Percentiles rank a stretch among this genome's conserved stretches.
These are phyloP conservation scores for Populus hybrid DNA, from an alignment of 441 rosid species.

Conservation along the genomic window DNA sequence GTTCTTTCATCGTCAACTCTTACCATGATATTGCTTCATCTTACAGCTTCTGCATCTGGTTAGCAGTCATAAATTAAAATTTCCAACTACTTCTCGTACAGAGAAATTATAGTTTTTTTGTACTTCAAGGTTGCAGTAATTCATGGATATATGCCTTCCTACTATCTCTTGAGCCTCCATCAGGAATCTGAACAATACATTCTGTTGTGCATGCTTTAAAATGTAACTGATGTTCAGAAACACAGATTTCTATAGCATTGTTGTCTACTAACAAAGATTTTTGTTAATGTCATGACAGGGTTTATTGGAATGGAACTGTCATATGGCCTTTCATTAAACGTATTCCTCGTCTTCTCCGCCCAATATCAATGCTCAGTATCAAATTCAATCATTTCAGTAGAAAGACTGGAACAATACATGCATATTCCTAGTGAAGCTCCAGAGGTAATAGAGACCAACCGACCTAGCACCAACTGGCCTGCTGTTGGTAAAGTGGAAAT, in stretches of 20 bases:
- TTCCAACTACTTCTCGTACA: background rate
- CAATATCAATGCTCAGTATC: slow-evolving; percentile 67
- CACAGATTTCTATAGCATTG: background rate
- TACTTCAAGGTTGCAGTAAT: background rate
- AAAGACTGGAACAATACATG: slow-evolving; percentile 91
- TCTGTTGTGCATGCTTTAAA: background rate
- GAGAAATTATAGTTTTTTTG: background rate
- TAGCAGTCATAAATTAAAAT: background rate
- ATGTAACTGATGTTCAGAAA: background rate
- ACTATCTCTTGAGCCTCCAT: background rate
- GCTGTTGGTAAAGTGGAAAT: slow-evolving; percentile 74
- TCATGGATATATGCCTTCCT: background rate
- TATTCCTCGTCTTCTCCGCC: slow-evolving; percentile 51
- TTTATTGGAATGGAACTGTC: slow-evolving; percentile 87
- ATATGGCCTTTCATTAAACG: slow-evolving; percentile 74
- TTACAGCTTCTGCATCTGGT: slow-evolving; percentile 69
- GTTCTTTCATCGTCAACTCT: slow-evolving; percentile 72
- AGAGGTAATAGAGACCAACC: slow-evolving; percentile 51
- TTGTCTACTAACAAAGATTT: background rate
- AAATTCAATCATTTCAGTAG: slow-evolving; percentile 77
- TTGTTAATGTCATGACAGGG: slow-evolving; percentile 39
- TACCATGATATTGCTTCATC: slow-evolving; percentile 71
- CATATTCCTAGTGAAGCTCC: slow-evolving; percentile 84
- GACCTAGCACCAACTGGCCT: slow-evolving; percentile 74
- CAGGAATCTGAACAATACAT: background rate